Evolutionary conservation across 1,139 yeast genomes (phyloP).

Genomic region (Yamadazyma epiphylla): DNA sequence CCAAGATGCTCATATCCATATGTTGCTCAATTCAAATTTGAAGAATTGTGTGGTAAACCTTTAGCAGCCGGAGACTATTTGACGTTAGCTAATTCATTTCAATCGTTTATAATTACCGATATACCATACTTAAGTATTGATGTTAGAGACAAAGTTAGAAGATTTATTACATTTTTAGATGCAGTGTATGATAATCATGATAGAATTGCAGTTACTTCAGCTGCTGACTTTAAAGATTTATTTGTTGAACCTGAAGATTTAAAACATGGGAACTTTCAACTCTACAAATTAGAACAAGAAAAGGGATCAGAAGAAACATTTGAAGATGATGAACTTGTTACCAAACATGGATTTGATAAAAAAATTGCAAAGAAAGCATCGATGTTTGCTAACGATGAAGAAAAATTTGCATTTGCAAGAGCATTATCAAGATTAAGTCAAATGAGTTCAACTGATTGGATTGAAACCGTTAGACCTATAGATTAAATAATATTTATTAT

Average conservation of each 20-base stretch:
- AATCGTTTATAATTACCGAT: conserved; percentile 80
- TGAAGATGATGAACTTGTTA: conserved; percentile 60
- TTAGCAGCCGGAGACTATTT: conserved; percentile 95
- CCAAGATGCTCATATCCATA: conserved; percentile 74
- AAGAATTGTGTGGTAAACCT: conserved; percentile 80
- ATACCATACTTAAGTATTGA: conserved; percentile 80
- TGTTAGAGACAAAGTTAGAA: conserved; percentile 77
- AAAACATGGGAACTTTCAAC: conserved; percentile 49
- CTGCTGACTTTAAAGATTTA: conserved; percentile 76
- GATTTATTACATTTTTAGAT: conserved; percentile 91
- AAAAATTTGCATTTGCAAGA: conserved; percentile 93
- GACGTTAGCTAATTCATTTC: conserved; percentile 73
- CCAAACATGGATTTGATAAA: conserved; percentile 70
- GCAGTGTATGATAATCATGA: conserved; percentile 93
- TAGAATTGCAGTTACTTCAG: conserved; percentile 83
- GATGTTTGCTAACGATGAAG: conserved; percentile 87
- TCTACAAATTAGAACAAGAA: conserved; percentile 33
- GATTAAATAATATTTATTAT: too few species aligned
- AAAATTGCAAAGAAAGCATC: conserved; percentile 73
- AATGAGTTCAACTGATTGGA: conserved; percentile 95
- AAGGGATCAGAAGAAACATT: conserved; percentile 40
- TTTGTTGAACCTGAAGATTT: conserved; percentile 82
- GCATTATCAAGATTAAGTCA: conserved; percentile 87
- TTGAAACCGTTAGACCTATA: conserved; percentile 39
- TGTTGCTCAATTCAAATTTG: conserved; percentile 88